Evolutionary conservation across 1,284 basidiomycete species (phyloP).

Genomic region (Pascua sp.): DNA sequence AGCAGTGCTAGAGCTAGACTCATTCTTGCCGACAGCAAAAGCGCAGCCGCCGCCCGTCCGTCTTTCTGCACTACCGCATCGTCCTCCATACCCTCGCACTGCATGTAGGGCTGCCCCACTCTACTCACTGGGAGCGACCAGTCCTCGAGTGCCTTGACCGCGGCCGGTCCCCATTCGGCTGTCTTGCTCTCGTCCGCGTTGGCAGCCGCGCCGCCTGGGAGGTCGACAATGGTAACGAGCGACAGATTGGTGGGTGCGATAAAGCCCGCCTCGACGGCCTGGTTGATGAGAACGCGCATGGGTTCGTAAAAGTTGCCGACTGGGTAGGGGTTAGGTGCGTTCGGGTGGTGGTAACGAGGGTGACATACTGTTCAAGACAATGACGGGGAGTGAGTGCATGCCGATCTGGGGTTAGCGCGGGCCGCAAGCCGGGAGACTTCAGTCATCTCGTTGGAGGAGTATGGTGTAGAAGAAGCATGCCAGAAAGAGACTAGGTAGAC

Average conservation of each 20-base stretch:
- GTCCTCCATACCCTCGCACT: not conserved
- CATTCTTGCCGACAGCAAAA: not conserved
- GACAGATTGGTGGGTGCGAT: constrained; percentile 61
- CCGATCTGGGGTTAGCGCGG: constrained; percentile 60
- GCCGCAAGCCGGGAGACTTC: too few relatives aligned
- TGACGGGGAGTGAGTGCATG: constrained; percentile 74
- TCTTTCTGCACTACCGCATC: too few relatives aligned
- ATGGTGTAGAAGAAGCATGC: too few relatives aligned
- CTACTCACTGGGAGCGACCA: constrained; percentile 55
- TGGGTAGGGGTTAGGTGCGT: constrained; percentile 4
- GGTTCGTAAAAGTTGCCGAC: constrained; percentile 75
- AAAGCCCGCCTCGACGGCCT: constrained; percentile 68
- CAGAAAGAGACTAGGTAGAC: too few relatives aligned
- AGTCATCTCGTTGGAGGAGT: too few relatives aligned
- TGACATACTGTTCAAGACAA: constrained; percentile 63
- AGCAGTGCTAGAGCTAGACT: too few relatives aligned
- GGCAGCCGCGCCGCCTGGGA: constrained; percentile 56
- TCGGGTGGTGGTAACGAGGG: too few relatives aligned
- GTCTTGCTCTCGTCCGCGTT: constrained; percentile 57
- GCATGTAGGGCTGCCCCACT: not conserved
- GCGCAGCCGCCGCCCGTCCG: not conserved
- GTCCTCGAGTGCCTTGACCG: constrained; percentile 61
- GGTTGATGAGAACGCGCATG: constrained; percentile 66
- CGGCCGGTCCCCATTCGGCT: constrained; percentile 70
- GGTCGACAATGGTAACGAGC: constrained; percentile 68